Conservation (phyloP, 2,329 filamentous ascomycete species). For the Pseudogymnoascus sp. region DNA sequence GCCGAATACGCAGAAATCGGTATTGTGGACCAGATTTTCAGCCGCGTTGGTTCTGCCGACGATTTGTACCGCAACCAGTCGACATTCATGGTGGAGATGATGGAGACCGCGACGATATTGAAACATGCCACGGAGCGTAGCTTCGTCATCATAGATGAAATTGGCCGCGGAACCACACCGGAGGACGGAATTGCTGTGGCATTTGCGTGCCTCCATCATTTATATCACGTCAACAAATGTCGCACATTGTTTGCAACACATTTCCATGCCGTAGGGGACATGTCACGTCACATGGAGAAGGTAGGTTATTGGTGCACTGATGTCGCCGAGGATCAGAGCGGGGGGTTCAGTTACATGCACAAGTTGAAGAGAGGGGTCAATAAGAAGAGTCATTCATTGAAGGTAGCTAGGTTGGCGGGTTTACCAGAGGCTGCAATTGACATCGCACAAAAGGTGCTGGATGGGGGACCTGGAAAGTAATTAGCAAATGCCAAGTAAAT, state of each 20-base stretch:
- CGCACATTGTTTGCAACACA: constrained; percentile 90
- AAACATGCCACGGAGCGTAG: constrained; percentile 73
- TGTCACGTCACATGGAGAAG: constrained; percentile 46
- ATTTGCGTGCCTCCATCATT: constrained; percentile 78
- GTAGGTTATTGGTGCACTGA: constrained; percentile 70
- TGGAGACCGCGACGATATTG: constrained; percentile 87
- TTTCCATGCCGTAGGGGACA: constrained; percentile 77
- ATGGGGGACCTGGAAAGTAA: background rate
- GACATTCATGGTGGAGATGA: constrained; percentile 99
- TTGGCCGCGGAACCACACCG: constrained; percentile 87
- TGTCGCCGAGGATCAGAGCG: constrained; percentile 60
- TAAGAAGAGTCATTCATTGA: constrained; percentile 79
- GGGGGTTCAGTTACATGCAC: constrained; percentile 81
- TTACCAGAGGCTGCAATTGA: constrained; percentile 65
- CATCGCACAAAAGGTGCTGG: constrained; percentile 43
- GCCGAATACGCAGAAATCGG: constrained; percentile 79
- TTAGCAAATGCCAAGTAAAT: constrained; percentile 9
- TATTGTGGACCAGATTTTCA: constrained; percentile 93
- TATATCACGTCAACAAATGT: constrained; percentile 69
- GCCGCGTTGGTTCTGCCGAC: constrained; percentile 86
- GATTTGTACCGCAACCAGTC: constrained; percentile 92
- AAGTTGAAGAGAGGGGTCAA: constrained; percentile 76
- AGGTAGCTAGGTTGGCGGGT: constrained; percentile 84
- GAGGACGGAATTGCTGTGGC: constrained; percentile 86
- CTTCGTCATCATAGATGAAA: constrained; percentile 98